Evolutionary conservation across 2,329 filamentous ascomycete genomes (phyloP), one percentile per base, ranked within the genome.

Genomic region (Coniella lustricola): DNA sequence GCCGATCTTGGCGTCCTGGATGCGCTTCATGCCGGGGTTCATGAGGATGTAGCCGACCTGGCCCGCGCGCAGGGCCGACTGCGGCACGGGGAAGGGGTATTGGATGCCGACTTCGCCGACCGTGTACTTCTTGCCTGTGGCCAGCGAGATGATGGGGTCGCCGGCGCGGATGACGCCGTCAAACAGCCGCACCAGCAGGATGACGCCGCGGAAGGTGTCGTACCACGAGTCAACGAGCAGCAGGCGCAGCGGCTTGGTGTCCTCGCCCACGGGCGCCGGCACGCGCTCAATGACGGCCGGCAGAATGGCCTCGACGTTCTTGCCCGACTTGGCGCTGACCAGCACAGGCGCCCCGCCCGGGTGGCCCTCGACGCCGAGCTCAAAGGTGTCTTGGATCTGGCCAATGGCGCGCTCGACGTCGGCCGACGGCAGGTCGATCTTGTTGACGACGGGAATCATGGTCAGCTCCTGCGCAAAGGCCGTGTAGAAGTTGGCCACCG

Each of bases 221-320:
- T 98, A 98, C 93, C 93, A 98, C 18, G 90, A 96, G 67, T 98
- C 93, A 22, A 98, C 90, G 13, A 98, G 80, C 41, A 98, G 73
- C 68, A 97, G 77, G 51, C 87, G 83, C 49, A 96, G 67, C 1
- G 90, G 88, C 58, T 83, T 86, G 14, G 68, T 74, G 46, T 75
- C 69, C 57, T 93, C 82, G 4, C 93, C 93, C 1, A 78, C 67
- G 0, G 93, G 93, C 35, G 82, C 79, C 17, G 93, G 91, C 3
- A 98, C 85, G 51, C 84, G 75, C 56, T 94, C 85, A 34, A 98
- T 82, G 9, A 97, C 89, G 12, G 81, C 82, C 0, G 93, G 91
- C 35, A 98, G 70, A 4, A 98, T 73, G n/a, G 80, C 75, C 25
- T 82, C 79, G 5, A 98, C 88, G 58, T 96, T 95, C 47, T 90